Base-by-base conservation (phyloP, 2,329 filamentous ascomycete genomes). In the Cercospora brassicicola region DNA sequence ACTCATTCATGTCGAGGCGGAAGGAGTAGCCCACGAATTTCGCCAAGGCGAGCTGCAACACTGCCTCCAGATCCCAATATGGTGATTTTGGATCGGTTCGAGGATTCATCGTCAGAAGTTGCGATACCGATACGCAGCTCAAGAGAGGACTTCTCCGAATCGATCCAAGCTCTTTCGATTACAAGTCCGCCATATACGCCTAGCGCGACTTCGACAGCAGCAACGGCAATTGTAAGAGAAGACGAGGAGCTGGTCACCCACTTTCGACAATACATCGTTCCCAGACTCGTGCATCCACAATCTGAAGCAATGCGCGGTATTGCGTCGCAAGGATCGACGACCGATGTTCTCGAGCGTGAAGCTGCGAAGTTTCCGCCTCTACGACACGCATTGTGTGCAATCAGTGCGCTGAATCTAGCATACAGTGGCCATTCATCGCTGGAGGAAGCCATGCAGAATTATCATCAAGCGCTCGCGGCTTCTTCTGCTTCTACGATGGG, bases 351-450 rank as follows among this genome's bases (percentile, higher is more conserved):
- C 56, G 75, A 76, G 64, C 45, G 69, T 13, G 77, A 86, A 74
- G 84, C 85, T 31, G 77, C 76, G 36, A 80, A 73, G 23, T 87
- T 86, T 72, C 81, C 81, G 73, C 85, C 85, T 33, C 81, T 88
- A 64, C 83, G 84, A 59, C 84, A 87, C 73, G 85, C 86, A 7
- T 86, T 88, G 70, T 86, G 86, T 79, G 85, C 86, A 4, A 76
- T 88, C n/a, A 84, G 84, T 26, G 84, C 84, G 18, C 80, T 87
- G 53, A 85, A 84, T 72, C 78, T 86, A 53, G 81, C 82, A 23
- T 81, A 82, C 62, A 82, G 79, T 70, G 81, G 82, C 33, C 81
- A 79, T 30, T 79, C 80, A 30, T 73, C 74, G 7, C 80, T 81
- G 62, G 79, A 86, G 66, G 81, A 84, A 71, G 82, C 84, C 10